These are phyloP conservation scores for Elsinoe australis DNA, from an alignment of 2,329 filamentous ascomycete genomes.

Conservation along the genomic window DNA sequence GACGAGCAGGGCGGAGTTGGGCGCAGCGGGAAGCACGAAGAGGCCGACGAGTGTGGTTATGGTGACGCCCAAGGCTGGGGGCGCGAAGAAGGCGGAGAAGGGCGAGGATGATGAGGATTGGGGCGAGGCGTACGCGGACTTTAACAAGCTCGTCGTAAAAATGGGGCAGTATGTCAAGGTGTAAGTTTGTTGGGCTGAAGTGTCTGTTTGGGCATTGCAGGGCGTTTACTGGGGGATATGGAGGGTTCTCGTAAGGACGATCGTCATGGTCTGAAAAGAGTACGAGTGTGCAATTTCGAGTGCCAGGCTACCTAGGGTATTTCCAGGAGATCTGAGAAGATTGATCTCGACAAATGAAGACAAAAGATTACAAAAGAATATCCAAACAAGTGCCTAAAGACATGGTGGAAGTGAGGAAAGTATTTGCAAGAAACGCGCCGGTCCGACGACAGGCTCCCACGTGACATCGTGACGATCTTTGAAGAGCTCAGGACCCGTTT, in stretches of 20 bases:
- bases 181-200: conserved; percentile 21
- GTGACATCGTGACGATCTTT: background rate
- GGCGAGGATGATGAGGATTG: conserved; percentile 40
- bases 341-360: background rate
- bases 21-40: conserved; percentile 90
- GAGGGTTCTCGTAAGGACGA: background rate
- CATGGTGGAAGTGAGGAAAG: too few species aligned
- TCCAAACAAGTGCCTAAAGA: too few species aligned
- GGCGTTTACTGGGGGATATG: conserved; percentile 11
- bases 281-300: conserved; percentile 2
- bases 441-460: background rate
- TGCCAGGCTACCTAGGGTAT: conserved; percentile 14
- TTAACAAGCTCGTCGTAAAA: conserved; percentile 53
- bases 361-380: too few species aligned
- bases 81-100: conserved; percentile 42
- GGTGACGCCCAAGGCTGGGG: conserved; percentile 50
- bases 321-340: background rate
- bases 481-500: background rate
- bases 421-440: too few species aligned
- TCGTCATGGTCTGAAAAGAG: background rate
- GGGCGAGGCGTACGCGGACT: conserved; percentile 40
- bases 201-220: conserved; percentile 3
- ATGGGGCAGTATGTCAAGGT: conserved; percentile 51
- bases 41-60: conserved; percentile 94
- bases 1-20: conserved; percentile 82